Evolutionary conservation across 2,329 filamentous ascomycete genomes (phyloP).

Genomic region (Dactylellina drechsleri): DNA sequence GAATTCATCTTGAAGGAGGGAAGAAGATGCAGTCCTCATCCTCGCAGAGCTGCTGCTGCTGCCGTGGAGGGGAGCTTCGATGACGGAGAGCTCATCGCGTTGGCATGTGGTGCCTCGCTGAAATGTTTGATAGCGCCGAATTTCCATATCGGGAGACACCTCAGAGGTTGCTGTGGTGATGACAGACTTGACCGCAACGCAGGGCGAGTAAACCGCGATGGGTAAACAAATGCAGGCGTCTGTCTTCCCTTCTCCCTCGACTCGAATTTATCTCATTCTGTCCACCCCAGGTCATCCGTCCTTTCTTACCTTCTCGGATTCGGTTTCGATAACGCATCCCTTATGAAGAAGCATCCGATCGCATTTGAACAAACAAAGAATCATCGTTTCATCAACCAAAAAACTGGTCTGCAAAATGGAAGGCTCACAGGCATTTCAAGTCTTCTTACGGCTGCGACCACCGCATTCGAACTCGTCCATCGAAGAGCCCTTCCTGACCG

Average conservation of each 20-base stretch:
- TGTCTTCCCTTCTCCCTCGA: conserved; percentile 2
- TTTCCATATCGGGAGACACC: neutral
- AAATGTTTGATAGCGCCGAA: conserved; percentile 13
- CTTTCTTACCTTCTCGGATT: neutral
- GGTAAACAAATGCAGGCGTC: conserved; percentile 6
- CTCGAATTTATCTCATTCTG: conserved; percentile 2
- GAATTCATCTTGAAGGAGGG: conserved; percentile 33
- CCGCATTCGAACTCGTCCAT: conserved; percentile 22
- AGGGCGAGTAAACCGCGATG: neutral
- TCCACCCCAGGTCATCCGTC: neutral
- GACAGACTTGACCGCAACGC: neutral
- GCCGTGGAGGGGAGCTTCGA: neutral
- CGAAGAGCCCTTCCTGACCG: conserved; percentile 37
- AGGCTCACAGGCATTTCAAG: conserved; percentile 39
- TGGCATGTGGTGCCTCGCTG: conserved; percentile 8
- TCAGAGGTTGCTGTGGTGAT: conserved; percentile 39
- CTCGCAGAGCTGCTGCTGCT: neutral
- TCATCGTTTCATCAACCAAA: neutral
- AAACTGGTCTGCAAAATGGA: conserved; percentile 26
- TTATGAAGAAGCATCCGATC: neutral
- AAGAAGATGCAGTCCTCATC: conserved; percentile 5
- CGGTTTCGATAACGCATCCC: neutral
- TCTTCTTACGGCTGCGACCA: conserved; percentile 46
- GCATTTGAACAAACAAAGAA: neutral
- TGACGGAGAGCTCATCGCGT: conserved; percentile 9